phyloP scores from a whole-genome alignment of 2,329 filamentous ascomycete species.

The Calonectria leucothoes region DNA sequence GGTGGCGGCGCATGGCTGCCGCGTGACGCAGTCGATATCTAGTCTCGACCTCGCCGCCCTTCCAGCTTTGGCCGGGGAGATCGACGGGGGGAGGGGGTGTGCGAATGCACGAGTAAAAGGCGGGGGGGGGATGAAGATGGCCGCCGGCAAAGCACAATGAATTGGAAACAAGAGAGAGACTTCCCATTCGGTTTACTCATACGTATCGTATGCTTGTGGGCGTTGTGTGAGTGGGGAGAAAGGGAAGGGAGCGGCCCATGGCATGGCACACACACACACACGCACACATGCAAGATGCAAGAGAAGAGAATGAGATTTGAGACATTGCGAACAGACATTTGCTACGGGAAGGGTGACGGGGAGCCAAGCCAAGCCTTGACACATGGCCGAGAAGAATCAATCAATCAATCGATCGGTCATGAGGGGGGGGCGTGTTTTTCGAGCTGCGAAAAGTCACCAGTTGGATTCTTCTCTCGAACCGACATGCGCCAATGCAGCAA shows the following conservation, averaged over 20 bases:
- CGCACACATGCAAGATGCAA: background rate
- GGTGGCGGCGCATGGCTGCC: background rate
- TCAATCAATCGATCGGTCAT: too few relatives aligned
- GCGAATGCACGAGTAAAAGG: background rate
- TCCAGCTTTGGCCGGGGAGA: background rate
- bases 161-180: background rate
- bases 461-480: background rate
- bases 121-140: background rate
- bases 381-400: background rate
- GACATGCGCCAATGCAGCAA: background rate
- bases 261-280: too few relatives aligned
- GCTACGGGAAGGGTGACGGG: background rate
- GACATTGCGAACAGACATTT: background rate
- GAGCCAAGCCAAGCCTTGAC: background rate
- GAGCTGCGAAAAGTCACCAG: background rate
- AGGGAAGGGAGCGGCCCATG: background rate
- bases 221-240: background rate
- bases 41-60: background rate
- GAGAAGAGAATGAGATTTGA: background rate
- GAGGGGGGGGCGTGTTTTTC: background rate
- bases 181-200: background rate
- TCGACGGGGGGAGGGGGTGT: background rate
- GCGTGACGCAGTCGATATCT: background rate
- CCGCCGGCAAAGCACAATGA: background rate
- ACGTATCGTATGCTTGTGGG: background rate